Evolutionary conservation across 495 filamentous ascomycete genomes (phyloP), one percentile per base, ranked within the genome.

Genomic region (Venustampulla echinocandica): DNA sequence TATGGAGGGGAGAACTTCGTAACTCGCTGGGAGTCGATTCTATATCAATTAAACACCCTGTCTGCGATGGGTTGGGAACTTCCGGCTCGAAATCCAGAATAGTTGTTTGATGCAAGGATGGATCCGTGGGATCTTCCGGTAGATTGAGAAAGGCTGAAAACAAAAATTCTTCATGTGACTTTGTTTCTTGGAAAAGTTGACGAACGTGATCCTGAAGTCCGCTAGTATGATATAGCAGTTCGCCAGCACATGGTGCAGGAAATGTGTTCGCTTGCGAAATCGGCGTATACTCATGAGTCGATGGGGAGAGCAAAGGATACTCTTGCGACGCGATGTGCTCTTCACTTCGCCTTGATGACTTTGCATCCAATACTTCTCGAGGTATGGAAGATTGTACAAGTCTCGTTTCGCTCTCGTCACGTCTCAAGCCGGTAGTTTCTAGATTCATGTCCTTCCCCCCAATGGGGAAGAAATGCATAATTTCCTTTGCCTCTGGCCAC

Each of bases 401-500:
- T 5, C 19, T 14, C 15, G 2, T 19, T 14, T 33, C 27, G 35
- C 5, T 10, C 27, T 19, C n/a, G 28, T 30, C 19, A 20, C 17
- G 17, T 34, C 19, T 10, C 20, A 13, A 20, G 10, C 9, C 28
- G n/a, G n/a, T n/a, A n/a, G n/a, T n/a, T n/a, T n/a, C n/a, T n/a
- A n/a, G n/a, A n/a, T n/a, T n/a, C 19, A 20, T 14, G 21, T 34
- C 10, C 10, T 18, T 23, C 4, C 23, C 38, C 17, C 38, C 19
- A 1, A 55, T 30, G n/a, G 42, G 41, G 24, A 55, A 43, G 38
- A 47, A 50, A 19, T 55, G 53, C 25, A 55, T 34, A 17, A 47
- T 45, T 9, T 55, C 43, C 30, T 52, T 55, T 17, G 53, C 49
- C 40, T 56, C 53, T 10, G 53, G 53, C 53, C 53, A 56, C 15